phyloP scores from a whole-genome alignment of 2,329 filamentous ascomycete species.

The Mollisiaceae sp. region DNA sequence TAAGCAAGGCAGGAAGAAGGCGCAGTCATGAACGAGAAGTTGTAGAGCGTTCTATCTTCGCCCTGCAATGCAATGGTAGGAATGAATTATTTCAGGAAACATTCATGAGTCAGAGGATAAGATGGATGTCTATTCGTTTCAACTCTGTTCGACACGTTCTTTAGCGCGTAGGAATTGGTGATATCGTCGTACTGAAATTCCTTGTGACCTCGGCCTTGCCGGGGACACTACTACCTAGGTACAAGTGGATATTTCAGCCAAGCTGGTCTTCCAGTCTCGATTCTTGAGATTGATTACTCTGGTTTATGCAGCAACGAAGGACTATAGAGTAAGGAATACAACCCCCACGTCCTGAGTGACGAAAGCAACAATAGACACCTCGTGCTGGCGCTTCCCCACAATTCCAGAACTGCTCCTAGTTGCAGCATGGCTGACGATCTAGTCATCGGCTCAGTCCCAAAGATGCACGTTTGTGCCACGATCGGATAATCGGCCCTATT shows the following conservation, averaged over 20 bases:
- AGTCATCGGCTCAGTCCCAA: constrained; percentile 11
- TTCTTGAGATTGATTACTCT: background rate
- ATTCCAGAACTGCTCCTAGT: constrained; percentile 21
- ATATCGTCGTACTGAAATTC: background rate
- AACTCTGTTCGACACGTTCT: background rate
- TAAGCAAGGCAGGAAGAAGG: background rate
- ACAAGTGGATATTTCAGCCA: background rate
- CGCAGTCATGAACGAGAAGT: background rate
- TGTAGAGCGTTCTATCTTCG: background rate
- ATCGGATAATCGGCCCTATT: constrained; percentile 28
- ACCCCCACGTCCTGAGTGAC: constrained; percentile 4
- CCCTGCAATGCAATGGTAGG: too few species aligned
- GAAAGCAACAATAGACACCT: constrained; percentile 9
- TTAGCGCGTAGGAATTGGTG: background rate
- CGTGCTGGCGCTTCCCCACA: constrained; percentile 26
- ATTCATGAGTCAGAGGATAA: too few species aligned
- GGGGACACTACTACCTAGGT: background rate
- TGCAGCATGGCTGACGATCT: constrained; percentile 7
- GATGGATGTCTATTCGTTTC: too few species aligned
- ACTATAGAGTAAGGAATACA: background rate
- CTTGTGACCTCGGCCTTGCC: constrained; percentile 3
- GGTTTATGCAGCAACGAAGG: background rate
- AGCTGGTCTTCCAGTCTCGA: background rate
- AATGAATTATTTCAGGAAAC: too few species aligned
- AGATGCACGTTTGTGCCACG: constrained; percentile 19